These are phyloP conservation scores for Pestalotiopsis sp. DNA, from an alignment of 2,329 filamentous ascomycete species.

Conservation along the genomic window DNA sequence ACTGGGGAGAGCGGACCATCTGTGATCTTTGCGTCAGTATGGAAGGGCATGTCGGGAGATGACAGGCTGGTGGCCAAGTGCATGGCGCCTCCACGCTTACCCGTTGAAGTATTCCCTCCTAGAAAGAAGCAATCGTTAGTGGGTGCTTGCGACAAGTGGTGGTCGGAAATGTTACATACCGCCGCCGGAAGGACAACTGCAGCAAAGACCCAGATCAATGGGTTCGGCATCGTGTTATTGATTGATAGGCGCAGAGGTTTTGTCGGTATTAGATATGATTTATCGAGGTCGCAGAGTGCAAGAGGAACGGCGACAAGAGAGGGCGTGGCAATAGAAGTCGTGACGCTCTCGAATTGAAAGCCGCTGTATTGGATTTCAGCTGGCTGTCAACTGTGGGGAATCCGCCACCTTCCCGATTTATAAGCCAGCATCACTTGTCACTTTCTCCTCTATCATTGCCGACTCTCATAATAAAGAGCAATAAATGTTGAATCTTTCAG, in stretches of 20 bases:
- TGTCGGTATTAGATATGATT: neutral
- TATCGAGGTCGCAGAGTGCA: neutral
- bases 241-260: neutral
- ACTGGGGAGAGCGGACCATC: constrained; percentile 42
- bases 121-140: neutral
- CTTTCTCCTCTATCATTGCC: neutral
- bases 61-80: too few relatives aligned
- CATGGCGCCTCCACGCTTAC: neutral
- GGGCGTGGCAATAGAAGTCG: neutral
- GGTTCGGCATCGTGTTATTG: neutral
- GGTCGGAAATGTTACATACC: neutral
- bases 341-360: neutral
- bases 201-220: neutral
- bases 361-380: neutral
- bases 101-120: neutral
- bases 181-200: neutral
- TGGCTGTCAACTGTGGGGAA: neutral
- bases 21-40: neutral
- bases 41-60: too few relatives aligned
- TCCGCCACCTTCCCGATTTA: neutral
- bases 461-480: too few relatives aligned
- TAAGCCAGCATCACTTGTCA: neutral
- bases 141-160: neutral
- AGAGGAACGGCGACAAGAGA: neutral
- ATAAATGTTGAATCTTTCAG: too few relatives aligned